Base-by-base conservation (phyloP, 257 asterid species). In the Solanum medicagineum region DNA sequence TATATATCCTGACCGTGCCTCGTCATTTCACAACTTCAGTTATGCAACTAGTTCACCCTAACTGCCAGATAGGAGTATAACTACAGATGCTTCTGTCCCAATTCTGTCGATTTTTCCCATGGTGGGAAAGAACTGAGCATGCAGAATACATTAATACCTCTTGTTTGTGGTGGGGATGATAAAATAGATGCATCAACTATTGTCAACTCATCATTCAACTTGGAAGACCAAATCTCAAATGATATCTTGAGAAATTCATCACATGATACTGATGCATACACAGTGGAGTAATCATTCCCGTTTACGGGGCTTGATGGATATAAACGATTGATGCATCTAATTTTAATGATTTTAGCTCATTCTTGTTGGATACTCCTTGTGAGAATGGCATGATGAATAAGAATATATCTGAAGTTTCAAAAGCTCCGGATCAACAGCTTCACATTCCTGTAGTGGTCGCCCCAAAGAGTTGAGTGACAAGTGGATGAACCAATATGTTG, bases 331-430 rank as follows among this genome's bases (percentile, higher is more conserved):
- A 89, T 81, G 88, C 85, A 45, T 56, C 36, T 60, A n/a, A 60
- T 60, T 60, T 60, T 60, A 60, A 22, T 22, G 68, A 60, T 11
- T 60, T 60, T n/a, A 89, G 90, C 83, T 89, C 94, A 14, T 91
- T 93, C 79, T 85, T 95, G 57, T 75, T 89, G 91, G 94, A 93
- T 84, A 90, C 90, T 83, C 95, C 92, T 47, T 83, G 51, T 63
- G 89, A 83, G 55, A 53, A 29, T 56, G 93, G 85, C 70, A 53
- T 68, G 57, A 81, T 84, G 51, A 82, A 73, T 74, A 75, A 77
- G 83, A 87, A 82, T 84, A 40, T 77, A 32, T 83, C 87, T 10
- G 88, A 87, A 71, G 56, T 68, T 60, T 60, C 81, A 11, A 88
- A 71, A 32, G 88, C 87, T 86, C 57, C 88, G 29, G 81, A 81